phyloP scores from a whole-genome alignment of 257 asterid species.

The Nicotiana tabacum region DNA sequence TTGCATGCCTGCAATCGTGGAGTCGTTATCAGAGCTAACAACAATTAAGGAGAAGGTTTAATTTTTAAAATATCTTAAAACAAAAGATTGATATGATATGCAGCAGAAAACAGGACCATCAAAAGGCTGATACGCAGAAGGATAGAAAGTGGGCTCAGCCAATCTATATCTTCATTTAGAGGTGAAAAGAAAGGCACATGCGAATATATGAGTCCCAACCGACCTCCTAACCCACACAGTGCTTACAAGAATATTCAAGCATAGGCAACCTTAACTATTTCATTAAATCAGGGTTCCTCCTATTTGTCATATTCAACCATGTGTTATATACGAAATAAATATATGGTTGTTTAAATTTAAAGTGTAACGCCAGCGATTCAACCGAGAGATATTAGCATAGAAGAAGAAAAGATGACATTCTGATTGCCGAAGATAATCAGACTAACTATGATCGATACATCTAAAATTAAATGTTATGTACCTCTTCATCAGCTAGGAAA shows the following conservation, averaged over 20 bases:
- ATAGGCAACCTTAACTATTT: background rate
- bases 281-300: background rate
- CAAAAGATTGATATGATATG: background rate
- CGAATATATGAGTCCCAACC: background rate
- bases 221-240: background rate
- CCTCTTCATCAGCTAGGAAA: background rate
- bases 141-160: background rate
- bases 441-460: background rate
- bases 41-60: background rate
- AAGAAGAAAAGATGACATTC: background rate
- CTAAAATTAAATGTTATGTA: background rate
- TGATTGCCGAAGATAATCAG: background rate
- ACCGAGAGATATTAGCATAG: background rate
- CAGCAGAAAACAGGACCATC: background rate
- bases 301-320: background rate
- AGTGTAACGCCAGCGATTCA: background rate
- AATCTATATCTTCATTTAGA: background rate
- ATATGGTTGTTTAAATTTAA: background rate
- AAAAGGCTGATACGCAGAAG: background rate
- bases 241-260: background rate
- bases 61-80: background rate
- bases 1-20: slow-evolving; percentile 80
- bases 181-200: background rate
- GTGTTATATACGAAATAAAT: background rate
- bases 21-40: slow-evolving; percentile 16